These are phyloP conservation scores for Biscogniauxia marginata DNA, from an alignment of 2,329 filamentous ascomycete genomes.

Conservation along the genomic window DNA sequence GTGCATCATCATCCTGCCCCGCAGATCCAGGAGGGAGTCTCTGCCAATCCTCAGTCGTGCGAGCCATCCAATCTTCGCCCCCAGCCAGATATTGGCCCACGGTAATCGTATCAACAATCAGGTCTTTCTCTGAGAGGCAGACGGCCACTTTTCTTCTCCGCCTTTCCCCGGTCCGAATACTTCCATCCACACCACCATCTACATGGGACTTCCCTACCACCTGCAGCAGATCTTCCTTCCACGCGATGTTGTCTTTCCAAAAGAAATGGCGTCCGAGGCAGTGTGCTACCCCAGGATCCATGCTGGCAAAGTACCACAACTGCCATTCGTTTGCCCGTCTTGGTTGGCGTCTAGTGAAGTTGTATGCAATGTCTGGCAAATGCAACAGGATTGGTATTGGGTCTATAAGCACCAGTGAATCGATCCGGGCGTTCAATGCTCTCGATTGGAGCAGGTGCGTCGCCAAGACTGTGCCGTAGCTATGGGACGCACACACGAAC, in stretches of 20 bases:
- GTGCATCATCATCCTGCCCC: constrained; percentile 10
- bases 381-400: constrained; percentile 68
- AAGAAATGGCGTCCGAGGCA: constrained; percentile 67
- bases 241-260: constrained; percentile 69
- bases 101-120: constrained; percentile 61
- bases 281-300: constrained; percentile 64
- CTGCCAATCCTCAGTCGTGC: constrained; percentile 8
- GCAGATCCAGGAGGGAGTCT: constrained; percentile 30
- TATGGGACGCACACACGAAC: constrained; percentile 62
- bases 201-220: constrained; percentile 8
- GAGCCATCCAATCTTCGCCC: constrained; percentile 30
- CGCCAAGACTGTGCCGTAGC: constrained; percentile 62
- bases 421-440: constrained; percentile 49
- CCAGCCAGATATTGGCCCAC: constrained; percentile 57
- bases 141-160: constrained; percentile 47
- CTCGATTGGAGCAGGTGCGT: constrained; percentile 59
- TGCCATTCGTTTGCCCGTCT: constrained; percentile 65
- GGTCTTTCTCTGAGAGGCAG: constrained; percentile 56
- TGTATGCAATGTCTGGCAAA: constrained; percentile 68
- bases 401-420: constrained; percentile 49
- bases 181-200: constrained; percentile 9
- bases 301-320: constrained; percentile 68
- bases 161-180: constrained; percentile 3
- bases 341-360: constrained; percentile 59
- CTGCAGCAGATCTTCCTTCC: constrained; percentile 61